Evolutionary conservation across 768 basidiomycete species (phyloP).

Genomic region (Strobilomyces confusus): DNA sequence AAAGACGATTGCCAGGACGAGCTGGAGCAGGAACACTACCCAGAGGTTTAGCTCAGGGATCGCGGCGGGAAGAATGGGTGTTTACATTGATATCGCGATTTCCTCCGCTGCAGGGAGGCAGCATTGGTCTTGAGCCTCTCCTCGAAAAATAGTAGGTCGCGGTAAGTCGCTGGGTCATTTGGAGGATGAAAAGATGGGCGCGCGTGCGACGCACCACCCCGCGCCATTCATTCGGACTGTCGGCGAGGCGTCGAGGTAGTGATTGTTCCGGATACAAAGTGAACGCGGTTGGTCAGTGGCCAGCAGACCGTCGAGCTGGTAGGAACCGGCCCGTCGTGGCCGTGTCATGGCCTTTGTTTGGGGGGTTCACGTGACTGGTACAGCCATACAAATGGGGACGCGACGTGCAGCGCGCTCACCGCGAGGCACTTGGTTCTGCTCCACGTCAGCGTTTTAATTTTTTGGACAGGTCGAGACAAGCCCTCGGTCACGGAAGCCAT

Average conservation of each 20-base stretch:
- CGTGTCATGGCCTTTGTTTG: background rate
- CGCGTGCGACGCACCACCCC: constrained; percentile 19
- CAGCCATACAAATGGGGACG: constrained; percentile 21
- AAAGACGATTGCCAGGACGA: constrained; percentile 64
- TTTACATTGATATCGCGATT: constrained; percentile 79
- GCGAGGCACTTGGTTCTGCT: constrained; percentile 24
- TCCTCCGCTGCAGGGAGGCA: constrained; percentile 70
- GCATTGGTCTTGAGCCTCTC: constrained; percentile 95
- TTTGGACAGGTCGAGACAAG: constrained; percentile 1
- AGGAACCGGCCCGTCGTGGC: constrained; percentile 3
- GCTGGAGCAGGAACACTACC: constrained; percentile 71
- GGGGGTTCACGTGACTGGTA: constrained; percentile 21
- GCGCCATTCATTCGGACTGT: constrained; percentile 22
- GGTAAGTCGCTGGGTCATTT: constrained; percentile 74
- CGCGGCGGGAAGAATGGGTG: constrained; percentile 16
- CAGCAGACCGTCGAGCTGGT: background rate
- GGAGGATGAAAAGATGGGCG: constrained; percentile 51
- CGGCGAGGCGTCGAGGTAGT: background rate
- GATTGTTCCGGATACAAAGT: background rate
- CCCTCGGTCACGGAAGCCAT: background rate
- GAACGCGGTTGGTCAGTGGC: background rate
- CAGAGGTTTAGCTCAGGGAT: constrained; percentile 12
- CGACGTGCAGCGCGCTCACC: constrained; percentile 19
- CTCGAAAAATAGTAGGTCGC: constrained; percentile 90
- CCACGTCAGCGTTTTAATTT: constrained; percentile 7